Conservation (phyloP, 306 rosid genomes). For the Biancaea sappan region DNA sequence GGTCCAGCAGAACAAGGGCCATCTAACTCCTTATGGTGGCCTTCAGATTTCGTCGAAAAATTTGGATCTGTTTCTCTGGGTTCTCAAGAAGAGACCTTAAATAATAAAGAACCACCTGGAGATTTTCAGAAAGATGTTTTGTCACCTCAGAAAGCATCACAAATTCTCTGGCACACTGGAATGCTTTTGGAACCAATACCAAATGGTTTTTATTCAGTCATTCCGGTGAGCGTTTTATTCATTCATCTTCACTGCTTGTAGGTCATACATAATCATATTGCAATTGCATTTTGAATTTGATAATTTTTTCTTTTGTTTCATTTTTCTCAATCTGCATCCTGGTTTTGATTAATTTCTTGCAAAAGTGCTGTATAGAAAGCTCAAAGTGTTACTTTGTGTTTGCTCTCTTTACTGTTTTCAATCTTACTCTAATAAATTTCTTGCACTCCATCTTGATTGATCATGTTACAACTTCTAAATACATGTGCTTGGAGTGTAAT, state of each 20-base stretch:
- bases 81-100: constrained; percentile 67
- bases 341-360: constrained; percentile 1
- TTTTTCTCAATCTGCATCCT: background rate
- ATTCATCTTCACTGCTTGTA: background rate
- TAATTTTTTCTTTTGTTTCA: background rate
- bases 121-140: constrained; percentile 57
- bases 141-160: constrained; percentile 83
- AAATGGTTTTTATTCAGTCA: constrained; percentile 89
- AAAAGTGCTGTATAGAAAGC: background rate
- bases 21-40: constrained; percentile 84
- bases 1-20: constrained; percentile 68
- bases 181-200: constrained; percentile 90
- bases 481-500: constrained; percentile 1
- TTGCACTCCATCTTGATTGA: background rate
- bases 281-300: background rate
- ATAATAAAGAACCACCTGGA: constrained; percentile 61
- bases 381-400: background rate
- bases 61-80: constrained; percentile 86
- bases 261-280: background rate
- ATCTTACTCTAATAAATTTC: background rate
- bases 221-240: constrained; percentile 66
- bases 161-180: constrained; percentile 89
- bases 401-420: background rate
- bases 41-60: constrained; percentile 78
- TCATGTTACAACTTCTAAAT: background rate